Evolutionary conservation across 345 rosid genomes (phyloP).

Genomic region (Barbarea vulgaris): DNA sequence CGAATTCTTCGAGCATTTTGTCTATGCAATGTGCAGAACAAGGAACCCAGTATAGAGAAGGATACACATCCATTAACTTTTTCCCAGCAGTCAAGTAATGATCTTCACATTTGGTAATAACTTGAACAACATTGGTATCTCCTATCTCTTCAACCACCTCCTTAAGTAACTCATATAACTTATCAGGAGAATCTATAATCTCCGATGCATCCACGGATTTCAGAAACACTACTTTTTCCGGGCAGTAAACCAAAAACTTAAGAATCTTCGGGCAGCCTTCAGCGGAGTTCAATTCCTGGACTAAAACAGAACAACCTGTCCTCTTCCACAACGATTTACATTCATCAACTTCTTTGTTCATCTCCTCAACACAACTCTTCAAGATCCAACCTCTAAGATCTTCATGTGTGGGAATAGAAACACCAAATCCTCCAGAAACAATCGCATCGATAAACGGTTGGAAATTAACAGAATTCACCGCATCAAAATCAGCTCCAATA

Average conservation of each 20-base stretch:
- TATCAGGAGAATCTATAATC: constrained; percentile 53
- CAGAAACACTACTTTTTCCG: constrained; percentile 70
- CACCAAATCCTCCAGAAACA: constrained; percentile 55
- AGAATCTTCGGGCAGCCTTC: constrained; percentile 50
- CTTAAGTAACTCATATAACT: constrained; percentile 59
- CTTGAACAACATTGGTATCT: constrained; percentile 69
- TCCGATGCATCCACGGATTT: constrained; percentile 69
- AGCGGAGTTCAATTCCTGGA: constrained; percentile 60
- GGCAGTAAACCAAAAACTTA: constrained; percentile 59
- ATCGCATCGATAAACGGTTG: constrained; percentile 68
- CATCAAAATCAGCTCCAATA: constrained; percentile 75
- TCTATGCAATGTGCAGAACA: constrained; percentile 75
- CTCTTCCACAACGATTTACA: constrained; percentile 55
- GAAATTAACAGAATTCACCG: constrained; percentile 68
- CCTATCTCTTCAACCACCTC: constrained; percentile 86
- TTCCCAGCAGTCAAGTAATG: constrained; percentile 62
- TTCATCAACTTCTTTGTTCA: constrained; percentile 53
- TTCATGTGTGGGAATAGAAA: constrained; percentile 55
- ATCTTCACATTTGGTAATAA: constrained; percentile 69
- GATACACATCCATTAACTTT: constrained; percentile 64
- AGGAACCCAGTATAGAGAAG: constrained; percentile 86
- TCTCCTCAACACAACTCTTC: constrained; percentile 74
- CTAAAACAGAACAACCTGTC: constrained; percentile 80
- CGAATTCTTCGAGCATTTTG: constrained; percentile 76
- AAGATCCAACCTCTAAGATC: constrained; percentile 75